Percentiles rank a stretch among this genome's conserved stretches.
Conservation (phyloP, 345 rosid genomes). For the Eucalyptus polybractea region DNA sequence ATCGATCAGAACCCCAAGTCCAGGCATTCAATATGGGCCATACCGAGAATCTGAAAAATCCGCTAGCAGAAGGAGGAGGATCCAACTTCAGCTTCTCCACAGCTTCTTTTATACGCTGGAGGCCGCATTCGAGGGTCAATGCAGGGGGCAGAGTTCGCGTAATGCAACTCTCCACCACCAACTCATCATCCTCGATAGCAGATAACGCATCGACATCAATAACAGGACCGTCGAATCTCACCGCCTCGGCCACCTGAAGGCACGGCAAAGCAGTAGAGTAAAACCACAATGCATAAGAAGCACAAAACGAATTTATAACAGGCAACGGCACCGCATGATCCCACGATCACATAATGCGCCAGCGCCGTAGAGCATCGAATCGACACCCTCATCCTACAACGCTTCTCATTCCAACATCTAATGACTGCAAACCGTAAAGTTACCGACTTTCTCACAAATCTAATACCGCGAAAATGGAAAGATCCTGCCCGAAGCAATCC, state of each 20-base stretch:
- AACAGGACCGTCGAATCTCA: slow-evolving; percentile 50
- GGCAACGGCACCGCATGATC: not conserved
- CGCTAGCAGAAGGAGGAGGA: slow-evolving; percentile 45
- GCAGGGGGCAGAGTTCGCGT: slow-evolving; percentile 72
- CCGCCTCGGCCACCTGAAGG: slow-evolving; percentile 24
- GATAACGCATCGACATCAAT: slow-evolving; percentile 11
- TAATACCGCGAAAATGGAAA: not conserved
- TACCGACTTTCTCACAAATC: not conserved
- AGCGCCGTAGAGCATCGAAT: not conserved
- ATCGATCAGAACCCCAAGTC: not conserved
- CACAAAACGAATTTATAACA: not conserved
- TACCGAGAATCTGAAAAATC: slow-evolving; percentile 71
- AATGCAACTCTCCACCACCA: slow-evolving; percentile 52
- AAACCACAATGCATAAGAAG: not conserved
- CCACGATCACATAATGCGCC: not conserved
- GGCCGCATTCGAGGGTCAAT: slow-evolving; percentile 61
- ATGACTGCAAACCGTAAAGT: not conserved
- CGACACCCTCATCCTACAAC: not conserved
- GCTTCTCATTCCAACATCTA: not conserved
- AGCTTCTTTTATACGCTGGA: slow-evolving; percentile 40
- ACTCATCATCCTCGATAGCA: slow-evolving; percentile 24
- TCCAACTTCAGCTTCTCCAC: slow-evolving; percentile 44
- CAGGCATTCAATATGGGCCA: not conserved
- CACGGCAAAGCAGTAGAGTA: not conserved
- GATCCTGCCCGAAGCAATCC: not conserved